Conservation (phyloP, 2,329 filamentous ascomycete genomes). For the Aspergillus arachidicola region DNA sequence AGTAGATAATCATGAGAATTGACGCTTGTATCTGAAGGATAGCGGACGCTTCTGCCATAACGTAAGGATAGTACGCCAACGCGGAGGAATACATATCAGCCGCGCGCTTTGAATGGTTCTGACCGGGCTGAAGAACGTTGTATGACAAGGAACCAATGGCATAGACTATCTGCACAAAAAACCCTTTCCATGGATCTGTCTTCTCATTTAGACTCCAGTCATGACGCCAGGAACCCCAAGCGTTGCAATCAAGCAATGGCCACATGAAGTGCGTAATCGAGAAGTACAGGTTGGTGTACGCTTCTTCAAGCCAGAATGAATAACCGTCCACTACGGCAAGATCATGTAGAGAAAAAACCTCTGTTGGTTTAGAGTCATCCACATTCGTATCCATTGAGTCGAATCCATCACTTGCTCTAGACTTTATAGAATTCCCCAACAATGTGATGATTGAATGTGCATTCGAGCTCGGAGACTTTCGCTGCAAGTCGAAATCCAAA, state of each 20-base stretch:
- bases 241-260: slow-evolving; percentile 28
- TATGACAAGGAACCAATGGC: slow-evolving; percentile 30
- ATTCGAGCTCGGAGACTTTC: neutral
- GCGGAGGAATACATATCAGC: slow-evolving; percentile 27
- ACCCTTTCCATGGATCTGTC: slow-evolving; percentile 26
- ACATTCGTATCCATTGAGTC: neutral
- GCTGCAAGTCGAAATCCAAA: neutral
- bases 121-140: slow-evolving; percentile 25
- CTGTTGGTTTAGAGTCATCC: neutral
- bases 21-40: slow-evolving; percentile 32
- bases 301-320: slow-evolving; percentile 25
- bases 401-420: slow-evolving; percentile 2
- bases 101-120: slow-evolving; percentile 23
- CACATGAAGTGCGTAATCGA: slow-evolving; percentile 30
- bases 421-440: slow-evolving; percentile 2
- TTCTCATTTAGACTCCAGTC: slow-evolving; percentile 14
- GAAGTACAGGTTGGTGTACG: slow-evolving; percentile 31
- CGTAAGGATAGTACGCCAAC: slow-evolving; percentile 29
- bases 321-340: slow-evolving; percentile 11
- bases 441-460: too few species aligned
- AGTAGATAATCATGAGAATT: slow-evolving; percentile 30
- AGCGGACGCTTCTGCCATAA: slow-evolving; percentile 28
- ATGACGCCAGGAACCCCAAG: slow-evolving; percentile 27
- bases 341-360: neutral
- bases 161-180: slow-evolving; percentile 31